Base-by-base conservation (phyloP, 2,329 filamentous ascomycete species). In the Huntiella omanensis region DNA sequence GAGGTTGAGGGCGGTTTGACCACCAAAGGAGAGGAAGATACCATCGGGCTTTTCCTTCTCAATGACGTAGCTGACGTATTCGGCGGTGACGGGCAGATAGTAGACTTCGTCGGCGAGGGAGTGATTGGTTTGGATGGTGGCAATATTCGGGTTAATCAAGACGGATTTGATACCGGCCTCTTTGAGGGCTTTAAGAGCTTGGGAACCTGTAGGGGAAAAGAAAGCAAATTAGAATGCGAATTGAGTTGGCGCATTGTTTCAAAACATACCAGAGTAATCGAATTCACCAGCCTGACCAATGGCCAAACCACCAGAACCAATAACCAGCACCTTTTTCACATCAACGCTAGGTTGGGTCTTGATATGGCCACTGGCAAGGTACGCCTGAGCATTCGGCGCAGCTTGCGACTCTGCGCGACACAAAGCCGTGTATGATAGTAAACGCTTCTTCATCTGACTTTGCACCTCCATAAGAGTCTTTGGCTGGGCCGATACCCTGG, bases 201-300 rank as follows among this genome's bases (percentile, higher is more conserved):
- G 91, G 4, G 88, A 87, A 53, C 91, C 86, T 94, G 58, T 58
- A 52, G 46, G 45, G 39, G 8, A 12, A 33, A 34, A 28, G 22
- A 46, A 40, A 47, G 37, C 19, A 28, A 28, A 7, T 28, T 28
- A 28, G 22, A 28, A 28, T 7, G 22, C 22, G 22, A 10, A 28
- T 28, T 28, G 6, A 28, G 6, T 28, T 10, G 22, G 22, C 22
- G 22, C 22, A 28, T 28, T 28, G 6, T 7, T 11, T 10, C n/a
- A 35, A 32, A 19, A 71, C 78, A 54, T 70, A 93, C 86, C 88
- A 63, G 91, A 96, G 65, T 96, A 96, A 66, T 96, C 88, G 58
- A 96, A 96, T 68, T 96, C 88, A 67, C 88, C 88, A 53, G 88
- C 88, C 66, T 96, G 88, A 53, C 88, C 88, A 74, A 96, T 96